phyloP scores from a whole-genome alignment of 192 early-diverging fungal genomes.

The Backusella circina region DNA sequence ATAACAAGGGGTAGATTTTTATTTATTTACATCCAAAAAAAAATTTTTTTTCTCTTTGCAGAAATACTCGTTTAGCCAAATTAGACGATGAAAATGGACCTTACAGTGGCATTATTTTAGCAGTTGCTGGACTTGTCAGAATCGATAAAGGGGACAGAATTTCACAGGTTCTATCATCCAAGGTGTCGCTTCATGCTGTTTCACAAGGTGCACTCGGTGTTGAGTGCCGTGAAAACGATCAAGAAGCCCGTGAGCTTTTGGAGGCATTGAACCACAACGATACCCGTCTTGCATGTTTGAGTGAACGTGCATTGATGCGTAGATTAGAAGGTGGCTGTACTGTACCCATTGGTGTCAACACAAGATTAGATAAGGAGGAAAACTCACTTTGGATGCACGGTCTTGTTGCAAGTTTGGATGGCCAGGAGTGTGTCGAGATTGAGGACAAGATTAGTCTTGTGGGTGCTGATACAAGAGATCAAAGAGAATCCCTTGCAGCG shows the following conservation, averaged over 20 bases:
- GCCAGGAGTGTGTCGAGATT: conserved; percentile 55
- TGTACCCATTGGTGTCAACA: conserved; percentile 88
- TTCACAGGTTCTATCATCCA: conserved; percentile 57
- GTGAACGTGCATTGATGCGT: conserved; percentile 87
- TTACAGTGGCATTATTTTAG: conserved; percentile 79
- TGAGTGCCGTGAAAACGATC: conserved; percentile 74
- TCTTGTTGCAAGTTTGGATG: conserved; percentile 77
- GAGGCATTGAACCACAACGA: conserved; percentile 59
- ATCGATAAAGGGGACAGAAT: conserved; percentile 68
- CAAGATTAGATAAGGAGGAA: conserved; percentile 40
- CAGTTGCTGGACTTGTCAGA: conserved; percentile 81
- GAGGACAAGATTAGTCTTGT: conserved; percentile 28
- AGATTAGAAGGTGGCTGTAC: conserved; percentile 92
- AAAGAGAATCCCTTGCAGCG: conserved; percentile 31
- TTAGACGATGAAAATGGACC: conserved; percentile 70
- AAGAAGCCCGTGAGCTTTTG: conserved; percentile 43
- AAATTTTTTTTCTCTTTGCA: conserved; percentile 54
- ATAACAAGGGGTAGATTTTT: background rate
- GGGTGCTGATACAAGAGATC: conserved; percentile 26
- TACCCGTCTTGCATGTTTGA: conserved; percentile 64
- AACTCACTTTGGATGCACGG: conserved; percentile 52
- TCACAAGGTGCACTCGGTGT: conserved; percentile 91
- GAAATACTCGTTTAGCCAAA: conserved; percentile 88
- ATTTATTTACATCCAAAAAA: no score
- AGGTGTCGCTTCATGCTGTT: conserved; percentile 78